Evolutionary conservation across 75 land plant species (phyloP), one percentile per base, ranked within the genome.

Genomic region (Picea glauca): DNA sequence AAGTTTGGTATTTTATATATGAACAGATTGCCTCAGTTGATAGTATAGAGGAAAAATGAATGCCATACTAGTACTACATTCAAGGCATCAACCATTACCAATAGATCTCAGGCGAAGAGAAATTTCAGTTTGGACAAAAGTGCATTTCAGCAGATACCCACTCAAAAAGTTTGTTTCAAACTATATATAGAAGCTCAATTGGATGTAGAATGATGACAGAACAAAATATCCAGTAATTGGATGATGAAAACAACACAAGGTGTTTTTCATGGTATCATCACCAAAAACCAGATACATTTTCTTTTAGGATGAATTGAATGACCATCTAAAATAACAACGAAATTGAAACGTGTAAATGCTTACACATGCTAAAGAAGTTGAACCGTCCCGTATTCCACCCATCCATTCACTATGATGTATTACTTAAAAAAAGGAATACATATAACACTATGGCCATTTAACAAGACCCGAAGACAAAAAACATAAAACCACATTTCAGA

Each of bases 221-320:
- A 40, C 9, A 50, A 68, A 68, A 33, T 68, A 43, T 68, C 7
- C 40, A 38, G 21, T 40, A 68, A 18, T 68, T 15, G 50, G 20
- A 38, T 40, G 13, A 40, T 15, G 35, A 13, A 32, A 32, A 32
- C 31, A 32, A 65, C 14, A 6, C 15, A 6, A 32, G 1, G 4
- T 31, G 2, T 33, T 66, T 30, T 62, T 62, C 35, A 35, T 66
- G 70, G 5, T 17, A 66, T 66, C 15, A 2, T 66, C 70, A 33
- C 43, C 54, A 70, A 70, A 50, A 70, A 70, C n/a, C 73, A 70
- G 38, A 21, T 20, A 43, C 54, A 70, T 70, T 70, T 70, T 46
- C 72, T 70, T 50, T 50, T 50, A 38, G 21, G 46, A 32, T 43
- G 73, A 70, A 43, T 3, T 70, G 73, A 40, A 70, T 70, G n/a